Evolutionary conservation across 139 green algal genomes (phyloP), one percentile per base, ranked within the genome.

Genomic region (Micractinium conductrix): DNA sequence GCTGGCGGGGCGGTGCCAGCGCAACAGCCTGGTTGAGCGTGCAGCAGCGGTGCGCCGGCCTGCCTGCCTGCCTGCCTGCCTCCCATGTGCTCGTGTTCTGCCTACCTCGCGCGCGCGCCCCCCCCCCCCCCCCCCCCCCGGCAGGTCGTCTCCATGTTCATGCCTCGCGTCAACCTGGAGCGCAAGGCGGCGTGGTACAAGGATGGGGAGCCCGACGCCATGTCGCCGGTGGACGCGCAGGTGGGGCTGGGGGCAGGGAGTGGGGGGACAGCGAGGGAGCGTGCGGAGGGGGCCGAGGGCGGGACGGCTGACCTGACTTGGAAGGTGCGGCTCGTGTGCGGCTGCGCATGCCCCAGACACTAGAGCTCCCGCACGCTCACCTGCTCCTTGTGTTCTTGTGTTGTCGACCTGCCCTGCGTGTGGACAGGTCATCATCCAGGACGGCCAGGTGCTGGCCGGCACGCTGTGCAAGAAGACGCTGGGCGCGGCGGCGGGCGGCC

Each of bases 401-500:
- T n/a, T n/a, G n/a, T n/a, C n/a, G n/a, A n/a, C n/a, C n/a, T n/a
- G n/a, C n/a, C n/a, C 38, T n/a, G 40, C 38, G 44, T 16, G 44
- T 58, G 48, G 12, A 62, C 92, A 98, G 90, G 96, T 99, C 50
- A 84, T 97, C 28, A 98, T 99, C 79, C 93, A 97, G 43, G 83
- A 92, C 40, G 97, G 97, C 12, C 87, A 95, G 86, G 84, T 98
- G 50, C 78, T 99, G 22, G 93, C 90, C 40, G 97, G 97, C 44
- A 97, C 91, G 58, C 90, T 99, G 81, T 99, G 96, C 93, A 99
- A 99, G 92, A 99, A 98, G 86, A 96, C 93, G 28, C 89, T 99
- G 84, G 97, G 97, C 37, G 90, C 93, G 14, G 83, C 86, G 19
- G 91, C 84, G 1, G 97, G 97, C 74, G 92, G 93, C 62, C 87